phyloP scores from a whole-genome alignment of 2,329 filamentous ascomycete genomes.

The Pestalotiopsis sp. region DNA sequence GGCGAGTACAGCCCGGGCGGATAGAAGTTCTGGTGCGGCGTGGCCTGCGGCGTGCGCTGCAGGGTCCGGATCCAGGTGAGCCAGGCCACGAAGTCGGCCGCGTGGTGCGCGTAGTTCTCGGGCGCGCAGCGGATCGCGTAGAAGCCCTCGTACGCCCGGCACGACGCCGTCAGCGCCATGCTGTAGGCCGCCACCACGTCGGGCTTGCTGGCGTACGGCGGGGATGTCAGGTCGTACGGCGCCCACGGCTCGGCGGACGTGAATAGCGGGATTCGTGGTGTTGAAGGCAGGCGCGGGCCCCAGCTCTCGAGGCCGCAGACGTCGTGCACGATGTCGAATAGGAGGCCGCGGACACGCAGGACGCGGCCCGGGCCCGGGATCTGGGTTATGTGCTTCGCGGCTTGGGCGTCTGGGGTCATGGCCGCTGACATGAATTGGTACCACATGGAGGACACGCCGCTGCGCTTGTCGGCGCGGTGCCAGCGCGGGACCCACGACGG shows the following conservation, averaged over 20 bases:
- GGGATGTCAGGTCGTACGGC: not conserved
- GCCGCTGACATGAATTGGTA: not conserved
- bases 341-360: not conserved
- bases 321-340: not conserved
- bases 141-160: not conserved
- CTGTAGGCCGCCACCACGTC: conserved; percentile 2
- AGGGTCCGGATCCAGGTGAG: conserved; percentile 6
- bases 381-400: not conserved
- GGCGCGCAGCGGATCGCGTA: not conserved
- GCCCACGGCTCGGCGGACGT: not conserved
- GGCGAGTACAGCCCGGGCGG: conserved; percentile 7
- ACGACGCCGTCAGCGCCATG: conserved; percentile 8
- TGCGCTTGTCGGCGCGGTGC: not conserved
- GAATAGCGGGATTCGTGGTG: not conserved
- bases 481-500: not conserved
- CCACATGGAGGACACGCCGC: not conserved
- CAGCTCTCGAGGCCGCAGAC: not conserved
- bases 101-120: not conserved
- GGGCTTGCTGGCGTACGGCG: not conserved
- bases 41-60: not conserved
- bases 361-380: not conserved
- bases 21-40: conserved; percentile 6
- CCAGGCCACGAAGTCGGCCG: conserved; percentile 10
- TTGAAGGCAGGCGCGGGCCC: not conserved
- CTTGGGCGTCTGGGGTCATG: not conserved